phyloP scores from a whole-genome alignment of 2,329 filamentous ascomycete species.

The Ambrosiella xylebori region DNA sequence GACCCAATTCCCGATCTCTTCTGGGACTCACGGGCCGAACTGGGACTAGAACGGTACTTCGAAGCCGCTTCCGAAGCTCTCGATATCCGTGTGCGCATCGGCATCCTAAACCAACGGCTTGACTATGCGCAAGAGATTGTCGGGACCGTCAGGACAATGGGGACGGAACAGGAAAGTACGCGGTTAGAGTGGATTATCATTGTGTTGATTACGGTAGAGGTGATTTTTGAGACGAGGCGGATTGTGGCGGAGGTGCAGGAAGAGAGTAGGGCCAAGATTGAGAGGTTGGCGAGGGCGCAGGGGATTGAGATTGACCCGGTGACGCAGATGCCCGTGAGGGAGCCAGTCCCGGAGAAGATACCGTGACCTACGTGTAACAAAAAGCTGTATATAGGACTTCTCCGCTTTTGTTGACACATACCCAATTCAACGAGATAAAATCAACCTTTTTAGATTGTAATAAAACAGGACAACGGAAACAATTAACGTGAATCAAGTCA shows the following conservation, averaged over 20 bases:
- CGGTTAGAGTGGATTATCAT: conserved; percentile 94
- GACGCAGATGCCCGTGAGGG: conserved; percentile 4
- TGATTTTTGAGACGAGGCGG: conserved; percentile 66
- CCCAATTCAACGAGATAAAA: too few species aligned
- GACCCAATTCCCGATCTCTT: conserved; percentile 91
- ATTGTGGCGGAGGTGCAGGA: conserved; percentile 45
- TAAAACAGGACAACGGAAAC: too few species aligned
- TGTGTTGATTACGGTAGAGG: conserved; percentile 78
- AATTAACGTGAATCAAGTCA: too few species aligned
- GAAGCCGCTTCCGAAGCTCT: conserved; percentile 80
- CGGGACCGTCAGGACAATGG: conserved; percentile 66
- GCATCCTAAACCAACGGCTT: conserved; percentile 88
- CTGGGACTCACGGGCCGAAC: conserved; percentile 81
- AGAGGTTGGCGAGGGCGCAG: conserved; percentile 9
- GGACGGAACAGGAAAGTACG: conserved; percentile 79
- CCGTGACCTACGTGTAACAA: neutral
- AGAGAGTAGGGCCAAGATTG: conserved; percentile 19
- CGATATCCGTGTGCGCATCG: conserved; percentile 82
- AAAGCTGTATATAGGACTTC: neutral
- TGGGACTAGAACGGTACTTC: conserved; percentile 86
- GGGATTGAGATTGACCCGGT: conserved; percentile 11
- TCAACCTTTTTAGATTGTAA: too few species aligned
- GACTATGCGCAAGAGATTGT: conserved; percentile 95
- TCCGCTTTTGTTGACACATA: neutral
- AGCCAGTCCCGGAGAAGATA: neutral